These are phyloP conservation scores for Hypoxylon sp. DNA, from an alignment of 2,329 filamentous ascomycete species.

Conservation along the genomic window DNA sequence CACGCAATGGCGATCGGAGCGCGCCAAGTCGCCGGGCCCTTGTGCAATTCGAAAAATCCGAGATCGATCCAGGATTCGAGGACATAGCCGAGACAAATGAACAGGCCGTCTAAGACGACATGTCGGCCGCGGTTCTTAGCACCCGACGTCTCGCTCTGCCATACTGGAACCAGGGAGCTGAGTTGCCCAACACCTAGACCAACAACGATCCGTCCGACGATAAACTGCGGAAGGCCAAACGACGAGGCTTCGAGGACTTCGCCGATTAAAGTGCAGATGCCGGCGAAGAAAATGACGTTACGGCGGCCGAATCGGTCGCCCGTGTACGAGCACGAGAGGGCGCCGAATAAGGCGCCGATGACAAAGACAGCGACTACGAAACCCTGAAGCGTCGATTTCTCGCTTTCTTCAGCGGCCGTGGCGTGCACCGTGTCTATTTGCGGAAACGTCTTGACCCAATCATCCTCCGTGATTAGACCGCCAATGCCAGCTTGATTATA, in stretches of 20 bases:
- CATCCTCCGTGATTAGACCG: conserved; percentile 53
- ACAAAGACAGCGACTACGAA: conserved; percentile 56
- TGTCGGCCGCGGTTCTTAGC: conserved; percentile 60
- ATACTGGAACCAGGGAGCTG: conserved; percentile 58
- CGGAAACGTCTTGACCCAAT: conserved; percentile 56
- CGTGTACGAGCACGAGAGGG: conserved; percentile 54
- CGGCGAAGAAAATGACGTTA: conserved; percentile 57
- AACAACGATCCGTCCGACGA: conserved; percentile 58
- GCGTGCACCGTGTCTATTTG: conserved; percentile 56
- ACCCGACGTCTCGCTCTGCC: conserved; percentile 56
- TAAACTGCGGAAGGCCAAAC: conserved; percentile 57
- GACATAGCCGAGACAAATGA: conserved; percentile 55
- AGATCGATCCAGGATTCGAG: conserved; percentile 62
- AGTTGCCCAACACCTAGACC: conserved; percentile 57
- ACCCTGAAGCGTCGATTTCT: conserved; percentile 56
- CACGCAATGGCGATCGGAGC: conserved; percentile 54
- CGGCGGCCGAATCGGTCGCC: conserved; percentile 59
- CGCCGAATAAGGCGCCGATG: conserved; percentile 55
- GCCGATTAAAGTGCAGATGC: conserved; percentile 58
- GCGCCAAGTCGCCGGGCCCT: conserved; percentile 52
- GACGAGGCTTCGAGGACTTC: conserved; percentile 58
- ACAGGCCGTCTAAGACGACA: conserved; percentile 56
- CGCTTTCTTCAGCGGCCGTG: conserved; percentile 48
- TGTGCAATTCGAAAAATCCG: conserved; percentile 56
- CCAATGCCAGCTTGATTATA: conserved; percentile 59